phyloP scores from a whole-genome alignment of 1,284 basidiomycete genomes.

The Papiliotrema laurentii region DNA sequence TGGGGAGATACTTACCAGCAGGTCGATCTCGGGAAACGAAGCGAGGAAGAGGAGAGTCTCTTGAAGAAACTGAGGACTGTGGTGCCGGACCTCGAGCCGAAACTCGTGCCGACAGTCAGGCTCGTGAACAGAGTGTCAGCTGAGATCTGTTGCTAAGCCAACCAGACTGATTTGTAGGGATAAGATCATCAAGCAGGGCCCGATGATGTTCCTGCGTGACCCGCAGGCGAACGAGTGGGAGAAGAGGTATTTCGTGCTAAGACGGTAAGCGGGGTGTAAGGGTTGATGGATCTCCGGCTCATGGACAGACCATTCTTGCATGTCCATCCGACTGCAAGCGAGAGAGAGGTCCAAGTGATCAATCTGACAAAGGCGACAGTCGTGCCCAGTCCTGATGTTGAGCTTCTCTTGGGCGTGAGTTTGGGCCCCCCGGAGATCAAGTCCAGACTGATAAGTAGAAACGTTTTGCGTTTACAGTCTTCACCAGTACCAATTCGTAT shows the following conservation, averaged over 20 bases:
- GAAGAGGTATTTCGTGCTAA: slow-evolving; percentile 79
- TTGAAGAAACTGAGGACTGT: slow-evolving; percentile 51
- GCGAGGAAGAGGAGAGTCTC: slow-evolving; percentile 50
- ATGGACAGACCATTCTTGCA: slow-evolving; percentile 75
- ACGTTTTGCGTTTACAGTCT: slow-evolving; percentile 77
- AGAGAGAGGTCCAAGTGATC: slow-evolving; percentile 76
- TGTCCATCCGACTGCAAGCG: slow-evolving; percentile 73
- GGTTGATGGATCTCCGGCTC: background rate
- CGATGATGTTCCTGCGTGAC: slow-evolving; percentile 71
- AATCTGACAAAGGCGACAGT: slow-evolving; percentile 80
- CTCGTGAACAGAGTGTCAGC: slow-evolving; percentile 65
- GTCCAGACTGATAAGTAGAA: slow-evolving; percentile 53
- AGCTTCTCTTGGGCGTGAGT: slow-evolving; percentile 75
- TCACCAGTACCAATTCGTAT: slow-evolving; percentile 84
- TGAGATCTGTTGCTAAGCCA: background rate
- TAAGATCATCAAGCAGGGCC: slow-evolving; percentile 75
- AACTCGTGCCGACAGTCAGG: slow-evolving; percentile 50
- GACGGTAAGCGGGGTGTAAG: slow-evolving; percentile 58
- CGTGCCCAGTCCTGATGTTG: slow-evolving; percentile 80
- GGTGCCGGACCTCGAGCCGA: slow-evolving; percentile 47
- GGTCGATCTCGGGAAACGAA: slow-evolving; percentile 49
- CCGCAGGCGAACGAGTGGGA: slow-evolving; percentile 76
- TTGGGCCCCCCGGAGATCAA: background rate
- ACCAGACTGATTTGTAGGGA: slow-evolving; percentile 54
- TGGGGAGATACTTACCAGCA: slow-evolving; percentile 5